A percentile compares a stretch with the other conserved stretches of the same genome.
phyloP scores from a whole-genome alignment of 345 rosid species.

The Erodium maritimum region DNA sequence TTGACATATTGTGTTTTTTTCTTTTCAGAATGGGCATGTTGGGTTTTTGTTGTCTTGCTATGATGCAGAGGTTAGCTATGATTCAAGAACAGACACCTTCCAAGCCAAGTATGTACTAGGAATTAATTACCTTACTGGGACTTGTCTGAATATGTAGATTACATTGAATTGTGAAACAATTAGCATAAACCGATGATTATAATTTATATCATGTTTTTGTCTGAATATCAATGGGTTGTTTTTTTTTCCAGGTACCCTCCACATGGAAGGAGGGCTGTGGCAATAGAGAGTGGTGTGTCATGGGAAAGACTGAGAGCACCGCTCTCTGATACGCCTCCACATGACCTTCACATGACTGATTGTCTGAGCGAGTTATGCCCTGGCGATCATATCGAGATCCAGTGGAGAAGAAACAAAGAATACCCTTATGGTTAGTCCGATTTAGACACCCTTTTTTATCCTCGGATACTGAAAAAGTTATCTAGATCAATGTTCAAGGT shows the following conservation, averaged over 20 bases:
- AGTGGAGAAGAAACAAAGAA: constrained; percentile 89
- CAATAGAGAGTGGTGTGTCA: constrained; percentile 47
- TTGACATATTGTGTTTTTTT: no score
- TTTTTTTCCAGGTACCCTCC: constrained; percentile 70
- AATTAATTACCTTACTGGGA: no score
- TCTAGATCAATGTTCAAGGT: no score
- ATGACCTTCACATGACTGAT: constrained; percentile 56
- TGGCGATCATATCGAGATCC: constrained; percentile 84
- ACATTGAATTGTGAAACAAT: no score
- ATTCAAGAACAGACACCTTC: constrained; percentile 54
- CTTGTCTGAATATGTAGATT: no score
- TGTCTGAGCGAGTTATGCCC: constrained; percentile 63
- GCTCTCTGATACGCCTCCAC: constrained; percentile 52
- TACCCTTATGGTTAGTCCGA: constrained; percentile 47
- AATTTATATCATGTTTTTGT: neutral
- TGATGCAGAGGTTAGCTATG: constrained; percentile 84
- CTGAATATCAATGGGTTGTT: constrained; percentile 1
- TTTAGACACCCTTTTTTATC: neutral
- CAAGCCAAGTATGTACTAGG: constrained; percentile 51
- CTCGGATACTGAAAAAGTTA: no score
- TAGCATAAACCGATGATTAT: no score
- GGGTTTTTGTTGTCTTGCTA: constrained; percentile 94
- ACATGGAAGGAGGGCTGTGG: constrained; percentile 49
- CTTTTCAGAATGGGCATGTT: constrained; percentile 63
- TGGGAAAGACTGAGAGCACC: constrained; percentile 83